Base-by-base conservation (phyloP, 371 early-diverging fungal species). In the Blakeslea trispora region DNA sequence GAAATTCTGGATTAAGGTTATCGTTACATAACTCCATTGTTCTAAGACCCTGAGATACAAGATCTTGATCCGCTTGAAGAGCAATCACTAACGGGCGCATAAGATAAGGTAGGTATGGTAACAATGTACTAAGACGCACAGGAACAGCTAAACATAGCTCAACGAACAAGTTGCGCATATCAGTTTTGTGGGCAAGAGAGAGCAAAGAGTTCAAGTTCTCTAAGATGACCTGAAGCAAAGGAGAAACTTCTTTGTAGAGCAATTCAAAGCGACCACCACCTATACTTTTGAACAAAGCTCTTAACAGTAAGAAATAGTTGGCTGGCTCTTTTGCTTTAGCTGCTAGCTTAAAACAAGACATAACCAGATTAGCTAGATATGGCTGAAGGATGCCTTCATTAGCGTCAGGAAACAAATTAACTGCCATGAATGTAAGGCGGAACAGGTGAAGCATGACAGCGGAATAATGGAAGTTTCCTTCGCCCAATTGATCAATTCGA, bases 21-120 rank as follows among this genome's bases (percentile, higher is more conserved):
- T 99, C 99, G 44, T 98, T 92, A 71, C 98, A 99, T 5, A 97
- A 81, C 72, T 99, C 99, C 52, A 99, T 85, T 0, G 97, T 98
- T 35, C 99, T 86, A 50, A 99, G 75, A 5, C 97, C 98, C 70
- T 98, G 97, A 21, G 86, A 89, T 9, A 96, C 95, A 8, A 99
- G 83, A 22, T 97, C 96, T 14, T 92, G 86, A 37, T 93, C 92
- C 0, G 94, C 87, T 64, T 94, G 89, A 14, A 99, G 80, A 0
- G 99, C 96, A 48, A 95, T 74, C 2, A 97, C 93, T 9, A 99
- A 81, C 13, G 99, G 98, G 43, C 91, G 91, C 97, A 98, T 96
- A 64, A 99, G 66, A 53, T 90, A 92, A 13, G 93, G 89, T 18
- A 99, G 79, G 59, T 93, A 96, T 0, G 99, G 99, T 8, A 99